phyloP scores from a whole-genome alignment of 305 asterid species.

The Striga hermonthica region DNA sequence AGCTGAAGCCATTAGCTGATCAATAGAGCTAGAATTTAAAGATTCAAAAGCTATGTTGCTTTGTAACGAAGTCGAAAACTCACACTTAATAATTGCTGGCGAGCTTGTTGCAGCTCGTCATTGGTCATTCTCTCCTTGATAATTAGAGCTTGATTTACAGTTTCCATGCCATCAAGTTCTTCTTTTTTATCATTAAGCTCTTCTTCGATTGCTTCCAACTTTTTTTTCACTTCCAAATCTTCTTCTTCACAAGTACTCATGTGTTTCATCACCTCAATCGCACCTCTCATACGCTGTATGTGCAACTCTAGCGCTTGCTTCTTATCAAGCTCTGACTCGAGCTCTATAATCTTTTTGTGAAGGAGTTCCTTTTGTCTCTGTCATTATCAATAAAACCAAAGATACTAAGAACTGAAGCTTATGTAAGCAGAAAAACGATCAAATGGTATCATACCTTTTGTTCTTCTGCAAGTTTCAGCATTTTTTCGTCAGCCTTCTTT shows the following conservation, averaged over 20 bases:
- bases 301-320: slow-evolving; percentile 79
- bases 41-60: slow-evolving; percentile 11
- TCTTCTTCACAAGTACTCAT: slow-evolving; percentile 62
- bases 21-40: background rate
- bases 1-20: slow-evolving; percentile 7
- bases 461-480: slow-evolving; percentile 62
- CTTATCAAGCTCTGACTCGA: slow-evolving; percentile 66
- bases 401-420: slow-evolving; percentile 15
- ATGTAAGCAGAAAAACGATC: slow-evolving; percentile 18
- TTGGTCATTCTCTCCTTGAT: slow-evolving; percentile 62
- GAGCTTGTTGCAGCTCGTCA: slow-evolving; percentile 83
- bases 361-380: slow-evolving; percentile 71
- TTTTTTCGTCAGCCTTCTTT: slow-evolving; percentile 50
- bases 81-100: slow-evolving; percentile 61
- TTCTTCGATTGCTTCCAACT: slow-evolving; percentile 49
- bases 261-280: slow-evolving; percentile 59
- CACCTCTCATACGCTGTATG: slow-evolving; percentile 65
- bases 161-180: slow-evolving; percentile 50
- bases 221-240: slow-evolving; percentile 51
- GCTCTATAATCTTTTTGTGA: slow-evolving; percentile 54
- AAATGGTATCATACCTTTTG: slow-evolving; percentile 53
- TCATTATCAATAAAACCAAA: slow-evolving; percentile 27
- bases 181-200: slow-evolving; percentile 70
- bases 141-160: slow-evolving; percentile 50
- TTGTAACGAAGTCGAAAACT: slow-evolving; percentile 34